These are phyloP conservation scores for Cladosporium velox DNA, from an alignment of 2,329 filamentous ascomycete species.

Conservation along the genomic window DNA sequence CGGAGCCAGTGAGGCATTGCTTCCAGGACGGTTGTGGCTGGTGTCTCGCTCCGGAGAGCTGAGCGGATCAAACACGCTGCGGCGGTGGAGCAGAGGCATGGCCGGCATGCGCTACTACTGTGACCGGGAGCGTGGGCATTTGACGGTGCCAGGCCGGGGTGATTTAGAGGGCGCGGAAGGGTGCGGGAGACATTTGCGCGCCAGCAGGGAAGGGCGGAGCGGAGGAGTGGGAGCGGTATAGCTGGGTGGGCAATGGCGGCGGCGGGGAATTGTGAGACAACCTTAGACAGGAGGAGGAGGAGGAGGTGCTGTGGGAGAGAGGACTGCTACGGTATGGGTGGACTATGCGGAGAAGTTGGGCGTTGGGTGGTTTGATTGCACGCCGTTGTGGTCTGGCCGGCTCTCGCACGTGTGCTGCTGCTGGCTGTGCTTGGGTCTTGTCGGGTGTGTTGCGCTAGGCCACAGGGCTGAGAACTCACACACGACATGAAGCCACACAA, in stretches of 20 bases:
- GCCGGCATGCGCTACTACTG: constrained; percentile 29
- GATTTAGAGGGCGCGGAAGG: neutral
- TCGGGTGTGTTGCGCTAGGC: neutral
- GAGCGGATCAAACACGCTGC: constrained; percentile 47
- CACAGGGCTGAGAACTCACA: constrained; percentile 9
- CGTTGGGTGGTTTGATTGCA: constrained; percentile 2
- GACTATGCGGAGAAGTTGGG: neutral
- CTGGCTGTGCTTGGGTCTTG: neutral
- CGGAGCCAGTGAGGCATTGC: constrained; percentile 15
- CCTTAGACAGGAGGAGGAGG: neutral
- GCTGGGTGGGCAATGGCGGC: neutral
- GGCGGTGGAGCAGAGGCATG: constrained; percentile 43
- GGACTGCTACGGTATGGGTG: neutral
- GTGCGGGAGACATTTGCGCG: constrained; percentile 13
- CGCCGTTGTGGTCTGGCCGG: constrained; percentile 9
- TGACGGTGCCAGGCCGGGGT: neutral
- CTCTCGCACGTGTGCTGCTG: constrained; percentile 2
- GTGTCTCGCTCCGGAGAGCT: constrained; percentile 21
- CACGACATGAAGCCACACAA: neutral
- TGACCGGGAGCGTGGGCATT: constrained; percentile 2
- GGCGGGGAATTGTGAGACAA: constrained; percentile 6
- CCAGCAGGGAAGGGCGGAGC: constrained; percentile 4
- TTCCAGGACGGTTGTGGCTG: constrained; percentile 9
- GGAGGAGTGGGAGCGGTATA: neutral
- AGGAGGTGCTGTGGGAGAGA: neutral